Conservation (phyloP, 805 yeast genomes). For the Lachancea lanzarotensis region DNA sequence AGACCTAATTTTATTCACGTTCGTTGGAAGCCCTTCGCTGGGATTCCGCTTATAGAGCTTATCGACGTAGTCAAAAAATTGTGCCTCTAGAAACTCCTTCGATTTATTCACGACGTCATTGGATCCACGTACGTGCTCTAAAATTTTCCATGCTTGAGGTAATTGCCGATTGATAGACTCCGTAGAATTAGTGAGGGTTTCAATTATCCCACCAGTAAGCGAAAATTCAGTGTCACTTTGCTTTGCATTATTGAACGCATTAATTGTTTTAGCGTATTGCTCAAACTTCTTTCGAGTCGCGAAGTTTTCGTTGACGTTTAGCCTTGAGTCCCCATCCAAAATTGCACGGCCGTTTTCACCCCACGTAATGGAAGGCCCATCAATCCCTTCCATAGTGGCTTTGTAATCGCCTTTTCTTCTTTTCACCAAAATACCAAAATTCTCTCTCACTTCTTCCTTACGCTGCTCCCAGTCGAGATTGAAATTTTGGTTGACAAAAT, state of each 20-base stretch:
- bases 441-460: slow-evolving; percentile 64
- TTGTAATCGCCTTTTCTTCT: slow-evolving; percentile 13
- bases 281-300: slow-evolving; percentile 53
- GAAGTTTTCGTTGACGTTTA: slow-evolving; percentile 40
- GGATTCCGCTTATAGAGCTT: slow-evolving; percentile 51
- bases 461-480: slow-evolving; percentile 79
- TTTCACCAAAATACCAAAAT: slow-evolving; percentile 52
- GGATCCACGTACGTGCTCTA: slow-evolving; percentile 35
- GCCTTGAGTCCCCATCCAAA: slow-evolving; percentile 31
- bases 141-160: slow-evolving; percentile 65
- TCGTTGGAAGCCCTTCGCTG: slow-evolving; percentile 64
- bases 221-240: slow-evolving; percentile 47
- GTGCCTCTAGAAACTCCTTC: slow-evolving; percentile 58
- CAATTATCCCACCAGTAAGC: slow-evolving; percentile 53
- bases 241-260: slow-evolving; percentile 64
- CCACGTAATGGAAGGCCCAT: slow-evolving; percentile 21
- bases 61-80: slow-evolving; percentile 71
- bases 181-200: slow-evolving; percentile 48
- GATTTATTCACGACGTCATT: slow-evolving; percentile 49
- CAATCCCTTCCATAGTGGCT: slow-evolving; percentile 14
- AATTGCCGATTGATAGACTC: slow-evolving; percentile 66
- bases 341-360: slow-evolving; percentile 26
- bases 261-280: slow-evolving; percentile 63
- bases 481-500: slow-evolving; percentile 62
- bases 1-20: slow-evolving; percentile 62